Evolutionary conservation across 495 filamentous ascomycete species (phyloP).

Genomic region (Cercophora scortea): DNA sequence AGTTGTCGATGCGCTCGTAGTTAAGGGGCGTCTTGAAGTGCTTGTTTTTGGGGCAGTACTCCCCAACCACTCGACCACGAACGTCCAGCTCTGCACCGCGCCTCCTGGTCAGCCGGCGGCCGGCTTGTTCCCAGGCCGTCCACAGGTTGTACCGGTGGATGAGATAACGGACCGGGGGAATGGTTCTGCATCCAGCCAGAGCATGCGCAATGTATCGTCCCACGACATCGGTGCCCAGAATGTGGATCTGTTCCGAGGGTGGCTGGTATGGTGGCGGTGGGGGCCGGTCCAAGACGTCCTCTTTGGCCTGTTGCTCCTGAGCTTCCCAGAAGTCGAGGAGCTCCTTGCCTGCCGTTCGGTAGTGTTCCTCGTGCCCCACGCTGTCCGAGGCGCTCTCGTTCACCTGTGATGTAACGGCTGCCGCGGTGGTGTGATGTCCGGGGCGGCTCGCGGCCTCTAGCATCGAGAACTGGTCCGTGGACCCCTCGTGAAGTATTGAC

Average conservation of each 20-base stretch:
- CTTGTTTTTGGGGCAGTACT: slow-evolving; percentile 17
- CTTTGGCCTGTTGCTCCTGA: too few relatives aligned
- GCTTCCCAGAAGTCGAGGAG: too few relatives aligned
- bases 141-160: slow-evolving; percentile 10
- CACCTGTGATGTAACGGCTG: too few relatives aligned
- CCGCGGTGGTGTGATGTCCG: too few relatives aligned
- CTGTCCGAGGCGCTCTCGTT: too few relatives aligned
- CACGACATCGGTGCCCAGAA: slow-evolving; percentile 41
- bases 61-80: slow-evolving; percentile 9
- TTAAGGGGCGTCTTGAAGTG: slow-evolving; percentile 23
- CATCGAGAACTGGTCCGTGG: too few relatives aligned
- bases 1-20: slow-evolving; percentile 52
- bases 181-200: slow-evolving; percentile 26
- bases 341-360: too few relatives aligned
- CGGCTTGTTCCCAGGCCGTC: slow-evolving; percentile 16
- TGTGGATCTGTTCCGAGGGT: slow-evolving; percentile 35
- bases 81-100: slow-evolving; percentile 3
- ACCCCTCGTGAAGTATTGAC: too few relatives aligned
- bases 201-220: slow-evolving; percentile 46
- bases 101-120: slow-evolving; percentile 16
- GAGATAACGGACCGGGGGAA: slow-evolving; percentile 22
- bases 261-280: background rate
- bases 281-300: background rate
- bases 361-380: too few relatives aligned
- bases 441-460: too few relatives aligned